Evolutionary conservation across 164 flowering plant species (phyloP), one percentile per base, ranked within the genome.

Genomic region (Brasenia schreberi): DNA sequence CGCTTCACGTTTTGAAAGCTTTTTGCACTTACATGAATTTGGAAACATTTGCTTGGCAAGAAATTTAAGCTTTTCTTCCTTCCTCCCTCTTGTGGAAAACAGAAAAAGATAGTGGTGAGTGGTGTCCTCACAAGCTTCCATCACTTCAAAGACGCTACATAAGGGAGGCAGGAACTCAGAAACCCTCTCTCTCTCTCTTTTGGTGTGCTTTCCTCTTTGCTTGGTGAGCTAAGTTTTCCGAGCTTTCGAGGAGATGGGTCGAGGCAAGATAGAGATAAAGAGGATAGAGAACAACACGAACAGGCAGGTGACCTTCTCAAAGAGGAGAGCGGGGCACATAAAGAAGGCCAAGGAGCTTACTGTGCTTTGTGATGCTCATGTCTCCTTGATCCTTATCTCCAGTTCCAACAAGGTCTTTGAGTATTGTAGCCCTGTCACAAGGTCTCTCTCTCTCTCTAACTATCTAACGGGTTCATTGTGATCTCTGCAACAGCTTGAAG

Each of bases 221-320:
- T 5, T 49, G 68, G 65, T 45, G 62, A 59, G 43, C 23, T 52
- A 10, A 19, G 6, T 7, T 61, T 53, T 33, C 11, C n/a, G 53
- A 33, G n/a, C 39, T 33, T 33, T 3, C 39, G 39, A 33, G 17
- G 65, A 71, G 16, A 84, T 83, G 94, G 94, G 88, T 39, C 75
- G 94, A 45, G 94, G 90, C 10, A 86, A 82, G 83, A 83, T 84
- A 10, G 87, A 88, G 82, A 86, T 86, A 64, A 84, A 75, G 85
- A 78, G 59, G 68, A 86, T 85, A 9, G 90, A 84, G 72, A 84
- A 87, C 72, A 44, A 69, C 9, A 87, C 87, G 1, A 87, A 83
- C 79, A 77, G 90, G 73, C 94, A 84, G 59, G 90, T 88, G 19
- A 88, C 94, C 42, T 86, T 75, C 71, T 84, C 88, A 43, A 87